These are phyloP conservation scores for Geotrichum carabidarum DNA, from an alignment of 1,139 yeast genomes.

Conservation along the genomic window DNA sequence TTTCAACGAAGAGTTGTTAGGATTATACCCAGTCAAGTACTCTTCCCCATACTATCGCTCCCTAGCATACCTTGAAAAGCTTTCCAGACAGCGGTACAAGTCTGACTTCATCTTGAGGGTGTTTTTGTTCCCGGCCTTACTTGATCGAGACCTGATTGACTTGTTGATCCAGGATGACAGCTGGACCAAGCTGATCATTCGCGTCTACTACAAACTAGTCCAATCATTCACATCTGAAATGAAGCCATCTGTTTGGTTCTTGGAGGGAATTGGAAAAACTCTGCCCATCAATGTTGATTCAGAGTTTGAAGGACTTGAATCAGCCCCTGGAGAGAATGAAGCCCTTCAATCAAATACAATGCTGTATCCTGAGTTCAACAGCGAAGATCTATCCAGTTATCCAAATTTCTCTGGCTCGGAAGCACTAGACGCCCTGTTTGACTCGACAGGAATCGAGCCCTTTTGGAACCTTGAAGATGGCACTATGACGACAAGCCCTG, in stretches of 20 bases:
- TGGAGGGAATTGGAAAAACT: constrained; percentile 85
- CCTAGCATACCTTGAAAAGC: constrained; percentile 76
- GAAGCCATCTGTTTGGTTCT: constrained; percentile 88
- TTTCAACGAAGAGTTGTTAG: constrained; percentile 79
- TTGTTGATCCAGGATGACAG: constrained; percentile 78
- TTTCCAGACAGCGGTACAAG: constrained; percentile 71
- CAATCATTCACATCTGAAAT: constrained; percentile 78
- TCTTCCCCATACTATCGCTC: constrained; percentile 83
- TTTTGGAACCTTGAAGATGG: not conserved
- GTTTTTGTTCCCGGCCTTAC: constrained; percentile 87
- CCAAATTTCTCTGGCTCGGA: not conserved
- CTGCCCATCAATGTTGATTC: constrained; percentile 43
- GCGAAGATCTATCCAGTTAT: not conserved
- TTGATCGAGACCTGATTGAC: constrained; percentile 72
- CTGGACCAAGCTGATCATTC: constrained; percentile 83
- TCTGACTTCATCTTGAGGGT: constrained; percentile 81
- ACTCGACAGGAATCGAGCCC: not conserved
- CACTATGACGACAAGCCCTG: not conserved
- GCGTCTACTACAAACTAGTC: constrained; percentile 76
- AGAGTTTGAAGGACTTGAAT: constrained; percentile 39
- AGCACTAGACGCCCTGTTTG: not conserved
- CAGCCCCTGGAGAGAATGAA: constrained; percentile 10
- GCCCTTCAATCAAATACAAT: too few relatives aligned
- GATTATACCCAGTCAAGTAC: constrained; percentile 76
- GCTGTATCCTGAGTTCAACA: not conserved